Base-by-base conservation (phyloP, 1,139 yeast species). In the Eremothecium gossypii region DNA sequence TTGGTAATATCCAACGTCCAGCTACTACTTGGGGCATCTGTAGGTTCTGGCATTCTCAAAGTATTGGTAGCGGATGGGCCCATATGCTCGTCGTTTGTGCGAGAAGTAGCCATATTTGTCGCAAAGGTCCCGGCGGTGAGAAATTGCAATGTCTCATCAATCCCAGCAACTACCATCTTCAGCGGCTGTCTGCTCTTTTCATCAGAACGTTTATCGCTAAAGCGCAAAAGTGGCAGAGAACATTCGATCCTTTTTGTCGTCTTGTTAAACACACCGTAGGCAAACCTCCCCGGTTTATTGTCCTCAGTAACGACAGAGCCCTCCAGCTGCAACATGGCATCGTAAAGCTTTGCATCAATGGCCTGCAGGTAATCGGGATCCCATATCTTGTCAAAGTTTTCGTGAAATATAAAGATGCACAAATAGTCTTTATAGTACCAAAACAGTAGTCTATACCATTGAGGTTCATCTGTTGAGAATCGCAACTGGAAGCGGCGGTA, bases 401-500 rank as follows among this genome's bases (percentile, higher is more conserved):
- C 42, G 30, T 60, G 51, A 41, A 53, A 50, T 2, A 58, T 49
- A 9, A 59, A 45, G 1, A 55, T 47, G 1, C 49, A 50, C 12
- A 58, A 41, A 4, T 52, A 43, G 39, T 57, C 59, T 10, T 56
- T 48, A 41, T 48, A 57, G 38, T 51, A 56, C 65, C 65, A 60
- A 42, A 58, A 57, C 14, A 60, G 23, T 14, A 53, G 41, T 33
- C 54, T 52, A 41, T 50, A 58, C 32, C 41, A 42, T 34, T 17
- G 13, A 7, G 37, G 29, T 17, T 34, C 32, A 7, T 44, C 41
- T 10, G 44, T 41, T n/a, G 41, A 43, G 38, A 49, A 56, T n/a
- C 45, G 44, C n/a, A 56, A 40, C 30, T 48, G 41, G 13, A 60
- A 37, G 29, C 39, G 39, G 41, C 52, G 49, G n/a, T 50, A 26